Conservation (phyloP, 2,329 filamentous ascomycete species). For the Stagonosporopsis tanaceti region DNA sequence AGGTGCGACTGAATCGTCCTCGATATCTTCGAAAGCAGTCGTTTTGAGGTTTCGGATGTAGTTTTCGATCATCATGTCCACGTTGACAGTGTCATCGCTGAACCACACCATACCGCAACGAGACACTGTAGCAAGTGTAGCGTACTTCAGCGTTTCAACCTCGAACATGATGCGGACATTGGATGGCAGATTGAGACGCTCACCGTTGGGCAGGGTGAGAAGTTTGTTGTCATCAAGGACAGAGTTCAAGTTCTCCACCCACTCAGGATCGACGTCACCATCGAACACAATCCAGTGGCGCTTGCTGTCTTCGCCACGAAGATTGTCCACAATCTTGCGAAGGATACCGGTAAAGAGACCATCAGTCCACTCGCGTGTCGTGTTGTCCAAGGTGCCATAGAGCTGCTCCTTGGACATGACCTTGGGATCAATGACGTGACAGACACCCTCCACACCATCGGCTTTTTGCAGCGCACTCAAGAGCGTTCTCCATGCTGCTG, state of each 20-base stretch:
- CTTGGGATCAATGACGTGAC: conserved; percentile 97
- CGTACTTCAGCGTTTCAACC: conserved; percentile 96
- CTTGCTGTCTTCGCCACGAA: conserved; percentile 95
- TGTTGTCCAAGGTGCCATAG: conserved; percentile 94
- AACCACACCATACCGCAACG: conserved; percentile 99
- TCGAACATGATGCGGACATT: conserved; percentile 99
- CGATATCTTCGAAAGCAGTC: conserved; percentile 90
- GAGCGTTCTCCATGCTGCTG: conserved; percentile 90
- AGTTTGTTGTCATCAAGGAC: conserved; percentile 99
- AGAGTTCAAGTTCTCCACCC: conserved; percentile 99
- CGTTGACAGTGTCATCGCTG: conserved; percentile 94
- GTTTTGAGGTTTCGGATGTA: conserved; percentile 85
- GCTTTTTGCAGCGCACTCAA: conserved; percentile 90
- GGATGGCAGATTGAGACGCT: conserved; percentile 89
- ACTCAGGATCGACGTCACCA: conserved; percentile 97
- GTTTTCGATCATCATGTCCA: conserved; percentile 90
- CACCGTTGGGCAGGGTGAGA: conserved; percentile 94
- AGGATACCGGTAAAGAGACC: conserved; percentile 97
- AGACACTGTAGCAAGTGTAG: conserved; percentile 97
- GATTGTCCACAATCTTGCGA: conserved; percentile 97
- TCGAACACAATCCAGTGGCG: conserved; percentile 99
- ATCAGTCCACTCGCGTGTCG: conserved; percentile 98
- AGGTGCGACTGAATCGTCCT: conserved; percentile 82
- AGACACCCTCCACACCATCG: conserved; percentile 91
- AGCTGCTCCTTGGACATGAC: conserved; percentile 99